A percentile compares a stretch with the other conserved stretches of the same genome.
phyloP scores from a whole-genome alignment of 352 stramenopile genomes.

The Aphanomyces stellatus region DNA sequence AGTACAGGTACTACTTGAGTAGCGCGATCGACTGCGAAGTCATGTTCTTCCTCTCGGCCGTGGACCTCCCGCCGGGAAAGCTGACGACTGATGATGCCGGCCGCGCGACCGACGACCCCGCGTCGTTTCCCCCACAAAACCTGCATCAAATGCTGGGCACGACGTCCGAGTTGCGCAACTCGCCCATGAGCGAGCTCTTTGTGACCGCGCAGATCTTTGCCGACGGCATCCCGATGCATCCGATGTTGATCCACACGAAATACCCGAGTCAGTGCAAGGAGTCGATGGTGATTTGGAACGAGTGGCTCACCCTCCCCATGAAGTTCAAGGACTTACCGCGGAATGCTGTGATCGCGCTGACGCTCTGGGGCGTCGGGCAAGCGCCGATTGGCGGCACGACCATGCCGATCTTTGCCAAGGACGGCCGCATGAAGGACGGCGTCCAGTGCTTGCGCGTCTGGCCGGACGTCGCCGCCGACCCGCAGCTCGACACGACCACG shows the following conservation, averaged over 20 bases:
- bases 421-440: constrained; percentile 77
- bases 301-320: constrained; percentile 82
- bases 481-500: constrained; percentile 47
- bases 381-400: constrained; percentile 76
- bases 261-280: constrained; percentile 78
- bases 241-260: constrained; percentile 81
- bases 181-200: constrained; percentile 78
- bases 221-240: constrained; percentile 68
- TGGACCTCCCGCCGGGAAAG: constrained; percentile 49
- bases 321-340: constrained; percentile 80
- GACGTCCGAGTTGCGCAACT: constrained; percentile 73
- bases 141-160: constrained; percentile 42
- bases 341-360: constrained; percentile 75
- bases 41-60: constrained; percentile 65
- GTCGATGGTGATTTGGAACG: constrained; percentile 82
- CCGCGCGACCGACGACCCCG: background rate
- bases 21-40: constrained; percentile 74
- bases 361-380: constrained; percentile 77
- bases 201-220: constrained; percentile 84
- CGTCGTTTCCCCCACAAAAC: constrained; percentile 24
- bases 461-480: constrained; percentile 58
- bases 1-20: constrained; percentile 86
- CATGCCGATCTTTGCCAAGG: constrained; percentile 81
- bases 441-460: constrained; percentile 83
- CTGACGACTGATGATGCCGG: no score